Evolutionary conservation across 108 stramenopile species (phyloP).

Genomic region (Conticribra guillardii): DNA sequence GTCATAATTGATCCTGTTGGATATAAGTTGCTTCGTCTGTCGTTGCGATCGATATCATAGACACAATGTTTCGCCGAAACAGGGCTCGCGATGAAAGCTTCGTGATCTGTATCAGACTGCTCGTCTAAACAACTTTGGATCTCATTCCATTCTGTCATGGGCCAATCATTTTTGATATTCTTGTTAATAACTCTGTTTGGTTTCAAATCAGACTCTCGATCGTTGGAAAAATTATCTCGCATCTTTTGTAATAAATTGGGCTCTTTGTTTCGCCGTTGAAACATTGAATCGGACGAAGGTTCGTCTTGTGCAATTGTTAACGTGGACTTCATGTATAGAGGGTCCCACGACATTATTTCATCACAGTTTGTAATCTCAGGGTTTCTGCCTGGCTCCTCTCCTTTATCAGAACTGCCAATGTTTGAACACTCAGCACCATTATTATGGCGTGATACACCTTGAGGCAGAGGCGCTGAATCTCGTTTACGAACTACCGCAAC

Average conservation of each 20-base stretch:
- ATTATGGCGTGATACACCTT: background rate
- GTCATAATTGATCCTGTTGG: too few relatives aligned
- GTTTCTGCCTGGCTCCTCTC: too few relatives aligned
- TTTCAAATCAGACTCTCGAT: too few relatives aligned
- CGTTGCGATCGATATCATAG: too few relatives aligned
- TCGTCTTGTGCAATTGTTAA: background rate
- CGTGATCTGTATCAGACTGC: background rate
- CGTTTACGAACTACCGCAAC: conserved; percentile 30
- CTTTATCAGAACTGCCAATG: background rate
- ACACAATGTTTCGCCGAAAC: too few relatives aligned
- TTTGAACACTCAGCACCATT: background rate
- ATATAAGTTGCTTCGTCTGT: too few relatives aligned
- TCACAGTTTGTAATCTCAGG: background rate
- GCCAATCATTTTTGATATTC: background rate
- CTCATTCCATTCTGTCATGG: background rate
- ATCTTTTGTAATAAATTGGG: background rate
- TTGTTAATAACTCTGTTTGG: too few relatives aligned
- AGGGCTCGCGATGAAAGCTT: background rate
- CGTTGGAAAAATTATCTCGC: too few relatives aligned
- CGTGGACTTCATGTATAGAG: conserved; percentile 34
- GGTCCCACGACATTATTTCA: conserved; percentile 12
- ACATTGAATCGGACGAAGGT: background rate
- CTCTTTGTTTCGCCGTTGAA: background rate
- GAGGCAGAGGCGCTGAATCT: background rate
- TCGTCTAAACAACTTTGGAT: background rate